Conservation (phyloP, 495 filamentous ascomycete genomes). For the Xylaria nigripes region DNA sequence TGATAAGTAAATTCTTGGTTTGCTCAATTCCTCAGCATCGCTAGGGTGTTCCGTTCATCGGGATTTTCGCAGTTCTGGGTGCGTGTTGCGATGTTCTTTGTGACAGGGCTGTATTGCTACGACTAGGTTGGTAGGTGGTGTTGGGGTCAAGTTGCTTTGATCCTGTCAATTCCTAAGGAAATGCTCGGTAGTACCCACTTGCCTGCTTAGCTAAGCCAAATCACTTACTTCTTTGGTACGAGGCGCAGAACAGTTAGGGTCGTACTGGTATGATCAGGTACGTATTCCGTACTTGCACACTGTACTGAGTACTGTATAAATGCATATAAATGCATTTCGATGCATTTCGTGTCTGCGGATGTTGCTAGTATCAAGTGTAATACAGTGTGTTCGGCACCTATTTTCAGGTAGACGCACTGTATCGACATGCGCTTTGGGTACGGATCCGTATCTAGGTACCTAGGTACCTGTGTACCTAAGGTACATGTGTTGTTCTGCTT, state of each 20-base stretch:
- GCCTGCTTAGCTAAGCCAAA: conserved; percentile 6
- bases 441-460: too few relatives aligned
- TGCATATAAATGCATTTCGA: too few relatives aligned
- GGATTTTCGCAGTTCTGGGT: background rate
- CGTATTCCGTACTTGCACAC: too few relatives aligned
- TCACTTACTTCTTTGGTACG: background rate
- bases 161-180: conserved; percentile 11
- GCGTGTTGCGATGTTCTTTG: conserved; percentile 1
- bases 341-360: too few relatives aligned
- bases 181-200: conserved; percentile 4
- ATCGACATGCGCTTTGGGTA: too few relatives aligned
- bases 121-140: conserved; percentile 7
- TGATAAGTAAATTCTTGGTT: background rate
- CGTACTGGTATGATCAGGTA: too few relatives aligned
- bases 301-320: too few relatives aligned
- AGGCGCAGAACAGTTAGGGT: background rate
- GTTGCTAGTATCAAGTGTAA: too few relatives aligned
- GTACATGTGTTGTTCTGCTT: too few relatives aligned
- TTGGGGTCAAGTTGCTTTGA: conserved; percentile 11
- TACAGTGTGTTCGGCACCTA: too few relatives aligned
- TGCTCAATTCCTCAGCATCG: background rate
- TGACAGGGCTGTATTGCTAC: background rate
- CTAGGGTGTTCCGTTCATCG: background rate
- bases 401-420: too few relatives aligned
- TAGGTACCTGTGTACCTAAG: too few relatives aligned